These are phyloP conservation scores for Xanthoceras sorbifolium DNA, from an alignment of 345 rosid genomes.

Conservation along the genomic window DNA sequence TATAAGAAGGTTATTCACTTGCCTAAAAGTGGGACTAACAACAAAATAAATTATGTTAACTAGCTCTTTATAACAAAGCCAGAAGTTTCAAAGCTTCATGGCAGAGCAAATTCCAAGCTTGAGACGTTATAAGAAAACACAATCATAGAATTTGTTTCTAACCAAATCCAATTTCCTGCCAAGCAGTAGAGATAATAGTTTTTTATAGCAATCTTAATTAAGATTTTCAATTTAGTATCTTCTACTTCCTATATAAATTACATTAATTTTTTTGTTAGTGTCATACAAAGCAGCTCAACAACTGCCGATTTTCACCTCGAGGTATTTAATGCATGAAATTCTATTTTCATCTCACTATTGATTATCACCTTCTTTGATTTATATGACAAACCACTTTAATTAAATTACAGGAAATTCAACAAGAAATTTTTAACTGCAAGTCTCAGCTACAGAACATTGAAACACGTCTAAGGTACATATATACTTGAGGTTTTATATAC, in stretches of 20 bases:
- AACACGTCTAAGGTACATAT: conserved; percentile 38
- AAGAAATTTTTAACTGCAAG: conserved; percentile 28
- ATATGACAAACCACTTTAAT: not conserved
- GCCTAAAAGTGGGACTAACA: too few relatives aligned
- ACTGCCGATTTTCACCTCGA: conserved; percentile 26
- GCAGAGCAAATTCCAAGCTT: too few relatives aligned
- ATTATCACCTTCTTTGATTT: not conserved
- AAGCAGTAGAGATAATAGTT: too few relatives aligned
- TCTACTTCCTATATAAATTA: not conserved
- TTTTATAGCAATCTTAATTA: too few relatives aligned
- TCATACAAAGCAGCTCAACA: conserved; percentile 14
- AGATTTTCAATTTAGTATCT: not conserved
- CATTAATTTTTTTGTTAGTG: not conserved
- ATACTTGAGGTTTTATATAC: not conserved
- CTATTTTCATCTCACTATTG: too few relatives aligned
- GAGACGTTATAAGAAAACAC: too few relatives aligned
- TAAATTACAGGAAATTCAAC: conserved; percentile 33
- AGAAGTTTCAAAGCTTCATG: too few relatives aligned
- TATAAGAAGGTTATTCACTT: too few relatives aligned
- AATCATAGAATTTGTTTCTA: too few relatives aligned
- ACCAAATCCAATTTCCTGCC: too few relatives aligned
- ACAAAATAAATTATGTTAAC: too few relatives aligned
- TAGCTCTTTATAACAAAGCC: too few relatives aligned
- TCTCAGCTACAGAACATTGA: conserved; percentile 31
- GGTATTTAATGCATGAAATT: conserved; percentile 22